A percentile compares a stretch with the other conserved stretches of the same genome.
phyloP scores from a whole-genome alignment of 2,329 filamentous ascomycete species.

The Xylaria polymorpha region DNA sequence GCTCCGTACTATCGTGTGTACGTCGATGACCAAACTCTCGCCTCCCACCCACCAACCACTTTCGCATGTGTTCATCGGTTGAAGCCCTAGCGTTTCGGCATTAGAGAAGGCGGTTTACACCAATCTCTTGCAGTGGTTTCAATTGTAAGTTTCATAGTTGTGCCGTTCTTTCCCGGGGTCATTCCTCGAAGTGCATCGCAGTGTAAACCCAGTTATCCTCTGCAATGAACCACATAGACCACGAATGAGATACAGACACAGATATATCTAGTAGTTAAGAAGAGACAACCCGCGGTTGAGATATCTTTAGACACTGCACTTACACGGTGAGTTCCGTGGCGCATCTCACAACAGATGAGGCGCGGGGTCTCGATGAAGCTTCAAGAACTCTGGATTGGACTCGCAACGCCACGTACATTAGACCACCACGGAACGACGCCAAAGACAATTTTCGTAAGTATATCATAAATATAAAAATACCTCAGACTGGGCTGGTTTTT shows the following conservation, averaged over 20 bases:
- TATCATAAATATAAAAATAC: background rate
- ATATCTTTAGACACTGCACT: background rate
- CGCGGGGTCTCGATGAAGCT: background rate
- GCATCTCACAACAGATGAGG: background rate
- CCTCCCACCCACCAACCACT: background rate
- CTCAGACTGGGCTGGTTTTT: background rate
- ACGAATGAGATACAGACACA: background rate
- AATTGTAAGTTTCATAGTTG: background rate
- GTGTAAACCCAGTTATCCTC: background rate
- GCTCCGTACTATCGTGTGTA: background rate
- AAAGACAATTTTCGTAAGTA: background rate
- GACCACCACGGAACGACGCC: background rate
- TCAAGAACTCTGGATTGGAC: background rate
- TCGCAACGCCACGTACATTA: background rate
- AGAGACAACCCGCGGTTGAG: background rate
- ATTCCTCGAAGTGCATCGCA: background rate
- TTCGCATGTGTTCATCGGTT: background rate
- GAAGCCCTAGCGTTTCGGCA: too few relatives aligned
- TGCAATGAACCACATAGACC: background rate
- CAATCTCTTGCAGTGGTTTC: background rate
- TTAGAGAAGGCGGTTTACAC: too few relatives aligned
- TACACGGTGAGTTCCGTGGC: background rate
- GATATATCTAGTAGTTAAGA: background rate
- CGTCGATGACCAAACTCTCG: background rate
- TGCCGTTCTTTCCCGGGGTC: background rate